Conservation (phyloP, 2,329 filamentous ascomycete genomes). For the Raffaelea deltoideospora region DNA sequence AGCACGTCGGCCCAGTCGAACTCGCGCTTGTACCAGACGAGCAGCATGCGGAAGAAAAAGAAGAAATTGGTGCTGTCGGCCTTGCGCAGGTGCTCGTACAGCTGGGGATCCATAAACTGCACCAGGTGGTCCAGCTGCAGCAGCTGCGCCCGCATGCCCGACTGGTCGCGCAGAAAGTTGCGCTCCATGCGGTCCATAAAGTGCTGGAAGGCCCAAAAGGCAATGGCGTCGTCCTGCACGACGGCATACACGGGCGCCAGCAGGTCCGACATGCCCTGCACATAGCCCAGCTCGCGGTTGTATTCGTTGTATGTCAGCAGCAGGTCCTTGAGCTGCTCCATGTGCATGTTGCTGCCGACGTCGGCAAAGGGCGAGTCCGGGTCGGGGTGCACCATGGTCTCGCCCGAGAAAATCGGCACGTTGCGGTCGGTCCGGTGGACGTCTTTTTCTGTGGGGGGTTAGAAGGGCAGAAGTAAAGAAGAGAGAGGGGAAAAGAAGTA, state of each 20-base stretch:
- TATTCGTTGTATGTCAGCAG: slow-evolving; percentile 97
- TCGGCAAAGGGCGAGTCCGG: slow-evolving; percentile 90
- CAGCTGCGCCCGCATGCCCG: slow-evolving; percentile 87
- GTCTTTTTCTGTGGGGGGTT: slow-evolving; percentile 63
- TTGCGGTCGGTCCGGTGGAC: slow-evolving; percentile 93
- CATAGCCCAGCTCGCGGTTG: slow-evolving; percentile 88
- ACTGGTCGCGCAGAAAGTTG: slow-evolving; percentile 91
- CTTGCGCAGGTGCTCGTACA: slow-evolving; percentile 78
- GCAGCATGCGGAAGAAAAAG: slow-evolving; percentile 98
- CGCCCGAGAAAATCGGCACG: slow-evolving; percentile 87
- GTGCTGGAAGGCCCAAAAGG: slow-evolving; percentile 89
- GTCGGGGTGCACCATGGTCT: slow-evolving; percentile 93
- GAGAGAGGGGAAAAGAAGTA: background rate
- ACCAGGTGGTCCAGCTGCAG: slow-evolving; percentile 86
- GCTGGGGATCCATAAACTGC: slow-evolving; percentile 87
- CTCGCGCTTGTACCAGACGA: slow-evolving; percentile 98
- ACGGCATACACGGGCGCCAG: slow-evolving; percentile 93
- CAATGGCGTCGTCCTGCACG: slow-evolving; percentile 90
- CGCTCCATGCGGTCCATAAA: slow-evolving; percentile 99
- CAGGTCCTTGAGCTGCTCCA: slow-evolving; percentile 99
- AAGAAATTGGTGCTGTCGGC: slow-evolving; percentile 98
- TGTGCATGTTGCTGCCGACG: slow-evolving; percentile 85
- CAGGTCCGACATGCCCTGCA: slow-evolving; percentile 97
- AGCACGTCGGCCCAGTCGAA: slow-evolving; percentile 82
- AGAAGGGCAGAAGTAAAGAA: background rate